Evolutionary conservation across 768 basidiomycete genomes (phyloP).

Genomic region (Hydnomerulius pinastri): DNA sequence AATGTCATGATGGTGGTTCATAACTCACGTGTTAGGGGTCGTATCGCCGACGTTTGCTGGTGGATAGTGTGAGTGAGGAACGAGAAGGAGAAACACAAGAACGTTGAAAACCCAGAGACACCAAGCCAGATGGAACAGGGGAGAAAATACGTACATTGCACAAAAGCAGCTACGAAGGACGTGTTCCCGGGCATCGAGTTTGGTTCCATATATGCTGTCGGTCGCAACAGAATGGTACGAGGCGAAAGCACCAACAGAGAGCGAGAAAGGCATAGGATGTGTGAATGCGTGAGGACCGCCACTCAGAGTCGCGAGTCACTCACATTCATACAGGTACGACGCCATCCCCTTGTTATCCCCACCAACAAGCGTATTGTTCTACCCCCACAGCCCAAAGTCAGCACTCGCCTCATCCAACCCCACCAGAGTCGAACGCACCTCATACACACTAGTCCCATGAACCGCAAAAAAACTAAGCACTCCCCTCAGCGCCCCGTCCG

Average conservation of each 20-base stretch:
- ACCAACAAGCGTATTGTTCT: constrained; percentile 86
- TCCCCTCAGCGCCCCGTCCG: constrained; percentile 57
- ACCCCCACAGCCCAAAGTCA: not conserved
- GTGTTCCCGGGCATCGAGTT: constrained; percentile 64
- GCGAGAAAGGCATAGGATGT: no score
- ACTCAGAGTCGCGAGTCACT: constrained; percentile 13
- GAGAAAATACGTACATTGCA: constrained; percentile 57
- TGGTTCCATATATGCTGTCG: constrained; percentile 62
- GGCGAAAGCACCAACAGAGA: no score
- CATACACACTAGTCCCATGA: constrained; percentile 79
- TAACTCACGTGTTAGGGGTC: constrained; percentile 73
- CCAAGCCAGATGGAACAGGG: not conserved
- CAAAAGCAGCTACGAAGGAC: constrained; percentile 73
- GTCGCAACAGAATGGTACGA: not conserved
- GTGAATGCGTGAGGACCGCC: not conserved
- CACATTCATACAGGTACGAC: constrained; percentile 75
- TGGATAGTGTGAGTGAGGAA: no score
- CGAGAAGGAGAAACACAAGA: no score
- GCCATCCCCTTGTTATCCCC: constrained; percentile 88
- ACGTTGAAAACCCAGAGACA: constrained; percentile 7
- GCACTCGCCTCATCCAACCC: not conserved
- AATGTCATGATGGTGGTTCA: no score
- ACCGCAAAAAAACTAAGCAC: constrained; percentile 77
- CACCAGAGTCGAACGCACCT: constrained; percentile 39
- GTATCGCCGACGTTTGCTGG: constrained; percentile 82